A percentile compares a stretch with the other conserved stretches of the same genome.
phyloP scores from a whole-genome alignment of 192 early-diverging fungal genomes.

The Gryganskiella cystojenkinii region DNA sequence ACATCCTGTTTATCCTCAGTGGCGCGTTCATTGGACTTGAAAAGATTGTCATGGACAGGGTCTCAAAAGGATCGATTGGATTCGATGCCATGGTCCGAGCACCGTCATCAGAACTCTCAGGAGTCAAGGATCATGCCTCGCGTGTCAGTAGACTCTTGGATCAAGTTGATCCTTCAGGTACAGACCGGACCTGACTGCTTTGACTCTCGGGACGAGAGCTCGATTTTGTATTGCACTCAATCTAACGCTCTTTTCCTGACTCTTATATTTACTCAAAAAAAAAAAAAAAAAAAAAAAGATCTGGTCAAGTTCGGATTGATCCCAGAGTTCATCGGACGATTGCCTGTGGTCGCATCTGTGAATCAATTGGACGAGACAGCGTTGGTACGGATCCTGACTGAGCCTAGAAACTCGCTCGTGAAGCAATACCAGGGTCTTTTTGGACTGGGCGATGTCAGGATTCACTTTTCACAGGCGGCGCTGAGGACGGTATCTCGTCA shows the following conservation, averaged over 20 bases:
- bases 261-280: too few relatives aligned
- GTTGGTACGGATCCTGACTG: conserved; percentile 74
- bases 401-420: conserved; percentile 82
- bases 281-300: too few relatives aligned
- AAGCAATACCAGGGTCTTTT: conserved; percentile 83
- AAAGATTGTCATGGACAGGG: conserved; percentile 76
- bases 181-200: too few relatives aligned
- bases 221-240: too few relatives aligned
- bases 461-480: conserved; percentile 77
- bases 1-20: conserved; percentile 88
- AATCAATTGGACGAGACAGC: conserved; percentile 70
- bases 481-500: conserved; percentile 72
- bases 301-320: conserved; percentile 86
- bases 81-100: conserved; percentile 69
- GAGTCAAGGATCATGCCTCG: conserved; percentile 52
- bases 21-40: conserved; percentile 89
- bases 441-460: conserved; percentile 67
- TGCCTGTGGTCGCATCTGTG: conserved; percentile 83
- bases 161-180: conserved; percentile 70
- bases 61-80: conserved; percentile 83
- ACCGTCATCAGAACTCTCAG: conserved; percentile 27
- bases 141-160: conserved; percentile 58
- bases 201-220: too few relatives aligned
- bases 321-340: conserved; percentile 86
- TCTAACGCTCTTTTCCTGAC: too few relatives aligned